Evolutionary conservation across 345 rosid species (phyloP), one percentile per base, ranked within the genome.

Genomic region (Raphanus raphanistrum): DNA sequence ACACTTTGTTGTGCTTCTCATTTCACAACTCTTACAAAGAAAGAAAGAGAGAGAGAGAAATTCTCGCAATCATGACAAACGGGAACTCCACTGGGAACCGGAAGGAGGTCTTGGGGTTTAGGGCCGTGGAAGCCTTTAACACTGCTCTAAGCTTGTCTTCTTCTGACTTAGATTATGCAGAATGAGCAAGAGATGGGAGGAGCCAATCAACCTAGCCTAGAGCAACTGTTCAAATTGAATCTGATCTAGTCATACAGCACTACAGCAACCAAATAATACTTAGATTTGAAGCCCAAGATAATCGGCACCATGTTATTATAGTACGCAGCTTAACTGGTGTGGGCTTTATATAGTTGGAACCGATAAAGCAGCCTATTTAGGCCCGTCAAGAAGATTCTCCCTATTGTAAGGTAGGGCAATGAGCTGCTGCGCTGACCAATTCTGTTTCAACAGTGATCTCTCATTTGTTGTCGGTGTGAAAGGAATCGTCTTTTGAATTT

Each of bases 401-500:
- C 32, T 26, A 26, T 10, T n/a, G 29, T 57, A 57, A 57, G 61
- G 61, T 57, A 57, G 61, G 63, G 63, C n/a, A 59, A 59, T 12
- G 63, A 59, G 63, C 63, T 26, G 63, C 15, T 11, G 3, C 33
- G 5, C 55, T 59, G 63, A 11, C 33, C 13, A 58, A 25, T 57
- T 9, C 7, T 25, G 31, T 25, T 50, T 50, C 21, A 50, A 50
- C 25, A 59, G 32, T 5, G 8, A 27, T 59, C 63, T 59, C 63
- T 59, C 63, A 26, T 59, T 11, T 59, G 63, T 59, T 59, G 63
- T 59, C n/a, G 31, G 63, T 59, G 63, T 59, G 63, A 59, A 59
- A 59, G 63, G 63, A 59, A 59, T 59, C 63, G 32, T 26, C 32
- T 59, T 27, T 59, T 52, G 26, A 52, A 17, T 52, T 52, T 52